A percentile compares a stretch with the other conserved stretches of the same genome.
Conservation (phyloP, 208 protist species). For the Leishmania amazonensis region DNA sequence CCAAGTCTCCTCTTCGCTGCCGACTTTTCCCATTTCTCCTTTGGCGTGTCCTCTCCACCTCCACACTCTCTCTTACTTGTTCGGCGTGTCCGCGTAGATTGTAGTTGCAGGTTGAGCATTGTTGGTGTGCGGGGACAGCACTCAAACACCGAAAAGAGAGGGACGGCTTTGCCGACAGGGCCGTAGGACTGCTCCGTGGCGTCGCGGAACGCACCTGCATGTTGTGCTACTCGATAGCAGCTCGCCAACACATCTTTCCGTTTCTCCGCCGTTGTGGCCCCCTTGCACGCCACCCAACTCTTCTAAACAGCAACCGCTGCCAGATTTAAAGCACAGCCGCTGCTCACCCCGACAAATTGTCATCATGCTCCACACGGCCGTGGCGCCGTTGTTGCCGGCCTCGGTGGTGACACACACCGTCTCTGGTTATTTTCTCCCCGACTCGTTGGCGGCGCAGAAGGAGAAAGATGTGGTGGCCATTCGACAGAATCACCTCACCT, state of each 20-base stretch:
- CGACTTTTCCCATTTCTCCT: no score
- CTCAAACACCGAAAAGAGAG: background rate
- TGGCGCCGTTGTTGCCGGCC: slow-evolving; percentile 68
- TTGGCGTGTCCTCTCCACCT: background rate
- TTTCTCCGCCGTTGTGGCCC: background rate
- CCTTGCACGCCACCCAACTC: background rate
- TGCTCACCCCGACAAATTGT: background rate
- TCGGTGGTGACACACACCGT: slow-evolving; percentile 79
- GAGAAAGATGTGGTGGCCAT: slow-evolving; percentile 66
- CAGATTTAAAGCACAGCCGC: background rate
- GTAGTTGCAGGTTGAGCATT: background rate
- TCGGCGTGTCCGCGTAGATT: background rate
- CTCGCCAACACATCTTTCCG: background rate
- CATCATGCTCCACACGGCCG: slow-evolving; percentile 47
- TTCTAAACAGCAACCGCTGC: background rate
- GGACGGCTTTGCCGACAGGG: background rate
- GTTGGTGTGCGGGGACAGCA: background rate
- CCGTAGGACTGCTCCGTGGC: background rate
- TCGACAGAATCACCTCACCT: slow-evolving; percentile 67
- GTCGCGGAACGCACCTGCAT: background rate
- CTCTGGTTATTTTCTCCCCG: slow-evolving; percentile 63
- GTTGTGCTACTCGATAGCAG: background rate
- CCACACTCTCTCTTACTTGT: background rate
- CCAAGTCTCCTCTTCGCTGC: background rate
- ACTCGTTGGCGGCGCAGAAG: slow-evolving; percentile 26